Percentiles rank a stretch among this genome's conserved stretches.
Evolutionary conservation across 2,329 filamentous ascomycete species (phyloP).

Genomic region (Canariomyces notabilis): DNA sequence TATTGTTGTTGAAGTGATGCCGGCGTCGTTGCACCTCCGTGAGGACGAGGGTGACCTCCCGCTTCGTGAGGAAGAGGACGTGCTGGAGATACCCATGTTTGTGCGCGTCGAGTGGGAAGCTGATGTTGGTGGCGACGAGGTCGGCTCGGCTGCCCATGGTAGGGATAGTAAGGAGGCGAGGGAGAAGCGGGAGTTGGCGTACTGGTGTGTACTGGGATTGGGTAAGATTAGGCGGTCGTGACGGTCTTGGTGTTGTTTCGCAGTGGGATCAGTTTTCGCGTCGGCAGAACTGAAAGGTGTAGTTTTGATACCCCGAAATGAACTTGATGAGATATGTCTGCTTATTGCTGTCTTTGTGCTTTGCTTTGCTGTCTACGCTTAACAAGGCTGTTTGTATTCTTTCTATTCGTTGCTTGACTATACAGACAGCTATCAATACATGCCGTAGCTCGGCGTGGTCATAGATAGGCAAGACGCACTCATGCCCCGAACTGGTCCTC

Average conservation of each 20-base stretch:
- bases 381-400: neutral
- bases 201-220: conserved; percentile 90
- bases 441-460: no score
- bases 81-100: conserved; percentile 88
- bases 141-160: conserved; percentile 47
- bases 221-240: conserved; percentile 63
- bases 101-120: conserved; percentile 87
- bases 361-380: no score
- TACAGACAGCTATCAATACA: neutral
- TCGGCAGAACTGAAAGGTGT: neutral
- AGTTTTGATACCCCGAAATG: conserved; percentile 6
- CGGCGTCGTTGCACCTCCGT: conserved; percentile 49
- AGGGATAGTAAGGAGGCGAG: conserved; percentile 53
- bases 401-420: neutral
- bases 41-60: conserved; percentile 38
- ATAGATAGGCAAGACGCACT: neutral
- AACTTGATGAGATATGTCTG: no score
- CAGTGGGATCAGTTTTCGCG: neutral
- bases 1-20: conserved; percentile 84
- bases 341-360: no score
- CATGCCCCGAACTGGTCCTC: conserved; percentile 60
- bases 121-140: conserved; percentile 58
- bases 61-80: conserved; percentile 54
- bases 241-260: neutral
- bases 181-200: conserved; percentile 84